Base-by-base conservation (phyloP, 2,329 filamentous ascomycete genomes). In the Alternaria novae-zelandiae region DNA sequence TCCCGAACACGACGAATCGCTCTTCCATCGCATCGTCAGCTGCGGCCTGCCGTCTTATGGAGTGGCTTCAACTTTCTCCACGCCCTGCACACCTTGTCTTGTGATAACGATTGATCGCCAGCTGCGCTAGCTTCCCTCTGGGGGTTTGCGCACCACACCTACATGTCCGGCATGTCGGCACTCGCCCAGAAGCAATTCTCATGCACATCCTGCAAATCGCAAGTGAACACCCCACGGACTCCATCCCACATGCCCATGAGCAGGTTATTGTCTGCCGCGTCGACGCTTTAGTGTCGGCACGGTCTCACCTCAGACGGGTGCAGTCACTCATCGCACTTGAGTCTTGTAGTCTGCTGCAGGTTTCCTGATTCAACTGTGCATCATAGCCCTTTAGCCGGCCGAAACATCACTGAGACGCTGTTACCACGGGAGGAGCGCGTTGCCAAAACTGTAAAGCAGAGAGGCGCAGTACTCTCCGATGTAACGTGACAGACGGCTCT, bases 291-390 rank as follows among this genome's bases (percentile, higher is more conserved):
- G 65, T 59, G 41, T 36, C 65, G 62, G 62, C 51, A 57, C 65
- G 53, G 54, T 60, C 65, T 65, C 53, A 63, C 65, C 53, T 63
- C 58, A 67, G 59, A 61, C 56, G 56, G 62, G 30, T 28, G 20
- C 25, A 20, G 11, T 20, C 13, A 23, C 9, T 36, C 50, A 11
- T 43, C 15, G 25, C 21, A 49, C 43, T 23, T n/a, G n/a, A n/a
- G n/a, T n/a, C n/a, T n/a, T 12, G 36, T 56, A 36, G 58, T n/a
- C 53, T 41, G 20, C 25, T 46, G 41, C 12, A 8, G 12, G n/a
- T 15, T 30, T 15, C 8, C n/a, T 15, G 11, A 21, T 30, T 15
- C n/a, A 20, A 20, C 4, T 32, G 41, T 25, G 54, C 26, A 30
- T 43, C 54, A 10, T 17, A 25, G 20, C 23, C 54, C 54, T 56